phyloP scores from a whole-genome alignment of 345 rosid genomes.

The Camelina hispida region DNA sequence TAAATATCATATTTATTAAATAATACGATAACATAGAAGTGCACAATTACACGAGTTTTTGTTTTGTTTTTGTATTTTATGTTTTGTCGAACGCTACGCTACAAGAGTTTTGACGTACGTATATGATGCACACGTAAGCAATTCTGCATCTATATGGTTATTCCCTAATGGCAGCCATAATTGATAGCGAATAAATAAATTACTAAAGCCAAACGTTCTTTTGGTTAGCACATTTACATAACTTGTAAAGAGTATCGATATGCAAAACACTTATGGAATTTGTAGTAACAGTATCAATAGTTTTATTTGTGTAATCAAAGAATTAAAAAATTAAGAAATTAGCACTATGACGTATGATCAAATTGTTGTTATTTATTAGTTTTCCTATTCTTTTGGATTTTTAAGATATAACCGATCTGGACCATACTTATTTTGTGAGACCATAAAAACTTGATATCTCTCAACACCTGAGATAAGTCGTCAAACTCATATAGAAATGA shows the following conservation, averaged over 20 bases:
- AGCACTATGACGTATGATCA: neutral
- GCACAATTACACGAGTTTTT: neutral
- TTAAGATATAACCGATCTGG: too few relatives aligned
- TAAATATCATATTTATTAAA: neutral
- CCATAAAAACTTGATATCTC: too few relatives aligned
- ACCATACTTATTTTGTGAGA: too few relatives aligned
- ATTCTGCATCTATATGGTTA: constrained; percentile 2
- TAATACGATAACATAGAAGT: neutral
- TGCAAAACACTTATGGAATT: neutral
- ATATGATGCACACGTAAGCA: constrained; percentile 39
- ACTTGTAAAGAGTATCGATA: neutral
- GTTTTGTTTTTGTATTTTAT: neutral
- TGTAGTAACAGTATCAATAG: neutral
- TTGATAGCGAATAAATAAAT: constrained; percentile 3
- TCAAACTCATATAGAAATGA: too few relatives aligned
- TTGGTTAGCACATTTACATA: neutral
- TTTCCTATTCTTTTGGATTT: too few relatives aligned
- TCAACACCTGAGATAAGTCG: too few relatives aligned
- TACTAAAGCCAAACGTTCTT: neutral
- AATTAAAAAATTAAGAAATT: neutral
- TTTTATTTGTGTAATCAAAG: neutral
- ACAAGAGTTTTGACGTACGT: constrained; percentile 1
- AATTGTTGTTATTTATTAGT: too few relatives aligned
- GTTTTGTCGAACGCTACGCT: neutral
- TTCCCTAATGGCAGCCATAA: constrained; percentile 34